Evolutionary conservation across 2,329 filamentous ascomycete species (phyloP), one percentile per base, ranked within the genome.

Genomic region (Akanthomyces dipterigenus): DNA sequence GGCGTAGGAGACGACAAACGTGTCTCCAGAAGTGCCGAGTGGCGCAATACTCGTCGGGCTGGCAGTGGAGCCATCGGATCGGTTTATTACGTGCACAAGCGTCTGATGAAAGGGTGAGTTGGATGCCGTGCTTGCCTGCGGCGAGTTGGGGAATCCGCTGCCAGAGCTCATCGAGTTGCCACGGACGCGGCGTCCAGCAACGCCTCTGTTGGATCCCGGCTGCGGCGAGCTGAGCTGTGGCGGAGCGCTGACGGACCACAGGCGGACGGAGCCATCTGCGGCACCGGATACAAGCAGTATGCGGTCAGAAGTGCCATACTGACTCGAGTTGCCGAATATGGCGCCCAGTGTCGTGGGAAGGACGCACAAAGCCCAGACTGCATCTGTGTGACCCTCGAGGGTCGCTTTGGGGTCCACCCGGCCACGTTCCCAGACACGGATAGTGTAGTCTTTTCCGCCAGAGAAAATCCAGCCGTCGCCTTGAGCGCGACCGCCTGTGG

Each of bases 401-500:
- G 92, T 96, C 2, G 92, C 92, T 75, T 98, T 98, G 8, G 95
- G 92, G 71, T 98, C 95, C 36, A 99, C 91, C 51, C 93, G 82
- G 31, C 93, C 93, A 55, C 93, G 86, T 74, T 99, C 93, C 95
- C 95, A 99, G 0, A 99, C 92, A 34, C 93, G 86, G 42, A 99
- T 87, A 7, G 91, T 96, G 20, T 90, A 87, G 74, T 99, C 95
- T 72, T 97, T 92, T 4, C 95, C 95, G 63, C 95, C 95, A 5
- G 93, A 98, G 75, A 99, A 99, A 66, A 99, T 93, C 95, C 95
- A 99, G 31, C 95, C 95, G 68, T 98, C 95, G 36, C 93, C 93
- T 68, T 89, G 86, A 8, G 90, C 91, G 64, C 93, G 86, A 7
- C 93, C 92, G 40, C 93, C 91, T 20, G 91, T 96, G 8, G 91